phyloP scores from a whole-genome alignment of 371 early-diverging fungal genomes.

The Mortierella sp. region DNA sequence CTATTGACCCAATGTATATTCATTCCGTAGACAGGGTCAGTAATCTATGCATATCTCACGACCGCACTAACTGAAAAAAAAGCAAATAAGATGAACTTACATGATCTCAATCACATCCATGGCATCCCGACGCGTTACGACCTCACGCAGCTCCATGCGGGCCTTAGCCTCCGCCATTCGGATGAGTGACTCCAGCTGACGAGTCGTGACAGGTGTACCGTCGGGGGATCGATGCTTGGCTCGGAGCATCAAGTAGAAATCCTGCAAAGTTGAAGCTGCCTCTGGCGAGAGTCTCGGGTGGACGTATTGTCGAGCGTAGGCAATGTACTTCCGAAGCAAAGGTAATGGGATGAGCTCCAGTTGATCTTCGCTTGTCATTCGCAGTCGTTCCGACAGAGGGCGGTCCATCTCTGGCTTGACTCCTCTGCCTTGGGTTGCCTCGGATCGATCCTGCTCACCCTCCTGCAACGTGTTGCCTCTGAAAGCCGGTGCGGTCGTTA shows the following conservation, averaged over 20 bases:
- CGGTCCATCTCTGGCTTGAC: conserved; percentile 70
- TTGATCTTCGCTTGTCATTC: conserved; percentile 61
- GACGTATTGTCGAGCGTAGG: conserved; percentile 83
- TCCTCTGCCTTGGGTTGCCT: conserved; percentile 36
- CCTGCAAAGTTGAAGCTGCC: conserved; percentile 70
- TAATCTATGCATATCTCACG: background rate
- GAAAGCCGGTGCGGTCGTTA: conserved; percentile 71
- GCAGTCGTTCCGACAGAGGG: conserved; percentile 60
- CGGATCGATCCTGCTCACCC: conserved; percentile 6
- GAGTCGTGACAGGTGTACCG: conserved; percentile 94
- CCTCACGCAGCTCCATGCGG: conserved; percentile 88
- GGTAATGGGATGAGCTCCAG: conserved; percentile 67
- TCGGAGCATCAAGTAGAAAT: conserved; percentile 83
- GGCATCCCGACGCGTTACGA: conserved; percentile 90
- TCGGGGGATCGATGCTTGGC: conserved; percentile 77
- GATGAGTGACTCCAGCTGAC: conserved; percentile 98
- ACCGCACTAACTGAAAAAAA: background rate
- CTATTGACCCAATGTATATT: conserved; percentile 21
- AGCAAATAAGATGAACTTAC: conserved; percentile 23
- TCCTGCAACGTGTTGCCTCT: conserved; percentile 56
- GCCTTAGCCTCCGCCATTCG: conserved; percentile 98
- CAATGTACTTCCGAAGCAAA: conserved; percentile 81
- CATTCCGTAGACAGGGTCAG: background rate
- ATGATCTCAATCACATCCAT: conserved; percentile 88
- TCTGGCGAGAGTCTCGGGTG: conserved; percentile 73